phyloP scores from a whole-genome alignment of 176 grass and related monocot genomes.

The Carex kokanica region DNA sequence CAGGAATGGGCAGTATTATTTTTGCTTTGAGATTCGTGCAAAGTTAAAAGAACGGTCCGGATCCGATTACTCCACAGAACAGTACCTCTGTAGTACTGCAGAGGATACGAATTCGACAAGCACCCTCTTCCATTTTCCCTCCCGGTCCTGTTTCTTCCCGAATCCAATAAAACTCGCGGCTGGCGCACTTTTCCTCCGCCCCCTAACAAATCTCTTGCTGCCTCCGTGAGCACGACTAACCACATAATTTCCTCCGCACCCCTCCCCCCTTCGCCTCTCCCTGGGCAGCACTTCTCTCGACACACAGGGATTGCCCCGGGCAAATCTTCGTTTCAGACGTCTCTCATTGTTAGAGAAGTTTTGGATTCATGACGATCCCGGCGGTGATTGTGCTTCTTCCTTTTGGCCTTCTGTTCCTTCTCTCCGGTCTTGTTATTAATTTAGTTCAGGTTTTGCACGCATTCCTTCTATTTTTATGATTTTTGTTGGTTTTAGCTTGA shows the following conservation, averaged over 20 bases:
- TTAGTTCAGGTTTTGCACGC: constrained; percentile 28
- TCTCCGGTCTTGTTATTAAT: constrained; percentile 36
- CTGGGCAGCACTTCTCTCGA: neutral
- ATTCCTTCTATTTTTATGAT: neutral
- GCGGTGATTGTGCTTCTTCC: constrained; percentile 37
- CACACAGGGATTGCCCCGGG: neutral
- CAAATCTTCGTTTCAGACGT: neutral
- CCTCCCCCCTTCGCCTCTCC: too few relatives aligned
- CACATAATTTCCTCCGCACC: neutral
- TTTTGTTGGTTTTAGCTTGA: neutral
- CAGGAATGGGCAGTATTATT: too few relatives aligned
- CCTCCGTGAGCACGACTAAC: neutral
- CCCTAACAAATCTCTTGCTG: neutral
- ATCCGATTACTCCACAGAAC: too few relatives aligned
- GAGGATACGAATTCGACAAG: too few relatives aligned
- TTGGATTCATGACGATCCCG: constrained; percentile 25
- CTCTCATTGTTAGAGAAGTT: neutral
- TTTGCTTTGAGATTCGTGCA: too few relatives aligned
- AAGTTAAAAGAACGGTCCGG: too few relatives aligned
- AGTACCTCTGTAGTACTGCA: too few relatives aligned
- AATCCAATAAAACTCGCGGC: neutral
- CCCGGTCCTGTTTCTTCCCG: neutral
- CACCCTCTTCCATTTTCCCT: neutral
- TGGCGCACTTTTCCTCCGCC: neutral
- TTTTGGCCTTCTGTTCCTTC: constrained; percentile 43